These are phyloP conservation scores for Paecilomyces fulvus DNA, from an alignment of 2,329 filamentous ascomycete genomes.

Conservation along the genomic window DNA sequence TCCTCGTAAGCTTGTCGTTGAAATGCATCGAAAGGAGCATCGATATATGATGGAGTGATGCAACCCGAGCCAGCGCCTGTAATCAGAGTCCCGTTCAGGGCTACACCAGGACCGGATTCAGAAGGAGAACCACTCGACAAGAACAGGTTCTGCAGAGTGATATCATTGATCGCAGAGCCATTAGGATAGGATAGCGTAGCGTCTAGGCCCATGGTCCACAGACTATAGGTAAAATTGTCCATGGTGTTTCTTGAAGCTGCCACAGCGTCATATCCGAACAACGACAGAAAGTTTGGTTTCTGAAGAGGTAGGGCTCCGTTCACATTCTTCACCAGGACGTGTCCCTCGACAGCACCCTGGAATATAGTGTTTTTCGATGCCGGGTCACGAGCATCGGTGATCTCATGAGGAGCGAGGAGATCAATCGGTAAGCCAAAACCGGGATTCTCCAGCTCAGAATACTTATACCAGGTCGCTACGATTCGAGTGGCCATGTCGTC, in stretches of 20 bases:
- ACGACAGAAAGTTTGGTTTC: slow-evolving; percentile 42
- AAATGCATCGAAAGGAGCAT: slow-evolving; percentile 50
- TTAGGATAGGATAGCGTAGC: neutral
- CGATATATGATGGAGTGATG: slow-evolving; percentile 40
- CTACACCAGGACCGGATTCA: slow-evolving; percentile 45
- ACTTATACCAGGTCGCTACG: slow-evolving; percentile 2
- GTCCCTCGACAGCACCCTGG: slow-evolving; percentile 43
- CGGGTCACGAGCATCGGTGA: slow-evolving; percentile 11
- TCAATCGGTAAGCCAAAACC: neutral
- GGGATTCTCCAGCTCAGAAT: slow-evolving; percentile 4
- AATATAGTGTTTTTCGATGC: neutral
- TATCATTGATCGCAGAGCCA: neutral
- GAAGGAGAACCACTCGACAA: neutral
- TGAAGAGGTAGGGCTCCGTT: slow-evolving; percentile 48
- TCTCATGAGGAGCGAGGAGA: neutral
- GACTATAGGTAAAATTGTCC: slow-evolving; percentile 27
- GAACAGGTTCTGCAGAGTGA: neutral
- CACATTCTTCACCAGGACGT: slow-evolving; percentile 56
- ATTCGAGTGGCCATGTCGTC: slow-evolving; percentile 51
- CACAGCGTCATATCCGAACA: slow-evolving; percentile 54
- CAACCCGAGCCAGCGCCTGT: slow-evolving; percentile 44
- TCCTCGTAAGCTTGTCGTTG: slow-evolving; percentile 46
- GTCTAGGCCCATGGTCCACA: neutral
- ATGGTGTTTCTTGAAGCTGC: slow-evolving; percentile 25
- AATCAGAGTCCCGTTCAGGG: slow-evolving; percentile 42